Evolutionary conservation across 345 rosid genomes (phyloP).

Genomic region (Moricandia moricandioides): DNA sequence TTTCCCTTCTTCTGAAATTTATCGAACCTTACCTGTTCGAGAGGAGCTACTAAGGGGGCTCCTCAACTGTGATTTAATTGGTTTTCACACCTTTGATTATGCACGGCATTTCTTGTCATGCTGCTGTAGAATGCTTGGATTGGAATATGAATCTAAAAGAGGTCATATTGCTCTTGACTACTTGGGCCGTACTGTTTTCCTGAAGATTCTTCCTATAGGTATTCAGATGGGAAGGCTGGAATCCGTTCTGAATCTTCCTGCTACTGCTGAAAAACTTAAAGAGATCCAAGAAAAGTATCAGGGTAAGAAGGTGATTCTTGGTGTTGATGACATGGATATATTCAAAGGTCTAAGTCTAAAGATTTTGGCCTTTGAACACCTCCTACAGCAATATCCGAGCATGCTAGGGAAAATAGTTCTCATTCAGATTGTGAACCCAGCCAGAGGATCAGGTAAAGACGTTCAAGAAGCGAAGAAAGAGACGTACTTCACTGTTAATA

Average conservation of each 20-base stretch:
- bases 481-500: conserved; percentile 37
- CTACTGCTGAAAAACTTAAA: conserved; percentile 41
- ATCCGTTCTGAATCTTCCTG: conserved; percentile 45
- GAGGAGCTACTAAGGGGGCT: conserved; percentile 45
- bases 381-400: conserved; percentile 40
- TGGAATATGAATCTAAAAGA: conserved; percentile 50
- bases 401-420: conserved; percentile 42
- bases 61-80: conserved; percentile 49
- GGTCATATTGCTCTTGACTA: conserved; percentile 53
- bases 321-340: conserved; percentile 56
- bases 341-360: conserved; percentile 53
- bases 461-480: conserved; percentile 46
- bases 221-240: conserved; percentile 51
- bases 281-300: conserved; percentile 42
- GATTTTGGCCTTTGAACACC: conserved; percentile 45
- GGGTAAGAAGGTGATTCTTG: conserved; percentile 41
- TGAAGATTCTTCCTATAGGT: conserved; percentile 51
- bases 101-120: conserved; percentile 52
- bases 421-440: conserved; percentile 50
- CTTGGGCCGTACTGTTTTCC: conserved; percentile 47
- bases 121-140: conserved; percentile 52
- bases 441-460: conserved; percentile 50
- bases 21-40: conserved; percentile 49
- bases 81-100: conserved; percentile 53
- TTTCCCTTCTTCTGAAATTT: conserved; percentile 52